Conservation (phyloP, 139 green algal species). For the Picochlorum costavermella region DNA sequence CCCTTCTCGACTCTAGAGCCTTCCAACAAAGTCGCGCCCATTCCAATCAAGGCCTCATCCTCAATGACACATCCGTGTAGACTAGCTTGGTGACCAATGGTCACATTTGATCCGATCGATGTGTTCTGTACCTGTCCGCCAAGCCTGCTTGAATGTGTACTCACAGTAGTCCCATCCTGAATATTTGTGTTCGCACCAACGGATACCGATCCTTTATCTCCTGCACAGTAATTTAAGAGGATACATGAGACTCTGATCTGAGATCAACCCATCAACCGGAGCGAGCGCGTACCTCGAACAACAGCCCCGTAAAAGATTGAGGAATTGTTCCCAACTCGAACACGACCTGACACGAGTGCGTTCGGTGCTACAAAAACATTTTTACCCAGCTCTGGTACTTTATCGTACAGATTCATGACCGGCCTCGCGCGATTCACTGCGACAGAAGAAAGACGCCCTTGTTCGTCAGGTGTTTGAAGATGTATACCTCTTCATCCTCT, state of each 20-base stretch:
- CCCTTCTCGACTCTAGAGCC: constrained; percentile 56
- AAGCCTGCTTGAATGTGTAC: constrained; percentile 18
- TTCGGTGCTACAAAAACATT: constrained; percentile 79
- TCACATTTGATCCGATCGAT: constrained; percentile 81
- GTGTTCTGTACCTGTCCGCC: constrained; percentile 24
- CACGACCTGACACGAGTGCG: constrained; percentile 76
- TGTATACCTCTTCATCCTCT: too few species aligned
- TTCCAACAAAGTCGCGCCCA: constrained; percentile 82
- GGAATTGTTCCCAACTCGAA: constrained; percentile 63
- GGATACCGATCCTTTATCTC: constrained; percentile 72
- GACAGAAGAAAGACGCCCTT: not conserved
- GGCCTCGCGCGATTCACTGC: constrained; percentile 66
- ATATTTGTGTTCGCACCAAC: constrained; percentile 86
- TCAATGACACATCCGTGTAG: constrained; percentile 84
- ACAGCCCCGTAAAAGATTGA: constrained; percentile 89
- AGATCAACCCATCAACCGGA: not conserved
- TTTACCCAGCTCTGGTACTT: constrained; percentile 47
- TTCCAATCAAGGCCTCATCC: constrained; percentile 85
- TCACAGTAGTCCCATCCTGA: constrained; percentile 83
- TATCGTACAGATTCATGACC: constrained; percentile 55
- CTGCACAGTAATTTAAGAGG: constrained; percentile 27
- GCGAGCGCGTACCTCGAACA: constrained; percentile 61
- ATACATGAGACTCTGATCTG: constrained; percentile 4
- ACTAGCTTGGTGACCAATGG: constrained; percentile 69
- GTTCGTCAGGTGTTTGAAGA: not conserved